phyloP scores from a whole-genome alignment of 768 basidiomycete genomes.

The Amanita pallidorosea region DNA sequence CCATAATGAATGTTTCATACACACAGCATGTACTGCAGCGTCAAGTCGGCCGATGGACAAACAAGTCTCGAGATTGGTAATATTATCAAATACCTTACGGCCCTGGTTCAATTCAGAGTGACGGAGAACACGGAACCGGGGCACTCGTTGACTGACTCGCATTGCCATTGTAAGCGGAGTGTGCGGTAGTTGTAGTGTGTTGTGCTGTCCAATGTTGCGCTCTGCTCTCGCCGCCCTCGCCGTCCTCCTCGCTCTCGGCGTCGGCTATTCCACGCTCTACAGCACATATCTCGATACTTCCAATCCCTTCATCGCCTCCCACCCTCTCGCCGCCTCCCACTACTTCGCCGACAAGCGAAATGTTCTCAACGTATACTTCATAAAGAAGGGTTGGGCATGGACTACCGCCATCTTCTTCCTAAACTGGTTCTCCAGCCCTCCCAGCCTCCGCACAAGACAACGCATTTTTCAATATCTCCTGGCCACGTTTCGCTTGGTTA shows the following conservation, averaged over 20 bases:
- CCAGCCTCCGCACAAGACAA: constrained; percentile 23
- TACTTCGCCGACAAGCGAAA: constrained; percentile 81
- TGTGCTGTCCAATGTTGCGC: neutral
- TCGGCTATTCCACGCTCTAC: constrained; percentile 51
- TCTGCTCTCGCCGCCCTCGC: constrained; percentile 30
- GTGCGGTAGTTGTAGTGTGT: too few species aligned
- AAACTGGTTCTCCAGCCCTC: constrained; percentile 48
- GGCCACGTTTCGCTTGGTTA: constrained; percentile 60
- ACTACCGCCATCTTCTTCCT: constrained; percentile 58
- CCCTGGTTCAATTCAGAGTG: too few species aligned
- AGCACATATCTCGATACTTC: constrained; percentile 81
- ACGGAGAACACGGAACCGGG: neutral
- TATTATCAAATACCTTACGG: too few species aligned
- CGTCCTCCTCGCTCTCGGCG: constrained; percentile 45
- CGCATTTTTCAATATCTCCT: constrained; percentile 43
- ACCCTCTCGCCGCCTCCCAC: constrained; percentile 49
- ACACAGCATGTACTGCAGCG: too few species aligned
- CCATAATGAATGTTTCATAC: neutral
- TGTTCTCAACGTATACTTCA: constrained; percentile 73
- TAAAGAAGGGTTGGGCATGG: constrained; percentile 91
- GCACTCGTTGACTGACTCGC: neutral
- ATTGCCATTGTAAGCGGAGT: too few species aligned
- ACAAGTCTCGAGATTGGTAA: too few species aligned
- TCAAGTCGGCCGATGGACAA: too few species aligned
- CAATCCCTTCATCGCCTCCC: constrained; percentile 59